Percentiles rank a stretch among this genome's conserved stretches.
These are phyloP conservation scores for Fusarium beomiforme DNA, from an alignment of 2,329 filamentous ascomycete species.

Conservation along the genomic window DNA sequence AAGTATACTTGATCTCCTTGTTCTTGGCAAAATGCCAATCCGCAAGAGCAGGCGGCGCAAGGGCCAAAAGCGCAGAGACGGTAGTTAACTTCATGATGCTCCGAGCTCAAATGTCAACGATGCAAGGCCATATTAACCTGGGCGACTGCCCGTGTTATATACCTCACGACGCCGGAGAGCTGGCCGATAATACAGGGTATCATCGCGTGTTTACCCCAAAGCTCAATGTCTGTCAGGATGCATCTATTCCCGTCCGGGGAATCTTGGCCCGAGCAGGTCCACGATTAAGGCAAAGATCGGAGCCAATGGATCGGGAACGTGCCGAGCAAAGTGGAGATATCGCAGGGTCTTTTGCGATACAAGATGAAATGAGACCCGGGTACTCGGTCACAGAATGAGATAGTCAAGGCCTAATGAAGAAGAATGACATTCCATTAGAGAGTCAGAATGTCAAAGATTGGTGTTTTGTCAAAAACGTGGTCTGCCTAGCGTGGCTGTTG, in stretches of 20 bases:
- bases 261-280: conserved; percentile 25
- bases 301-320: conserved; percentile 47
- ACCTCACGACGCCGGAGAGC: background rate
- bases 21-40: conserved; percentile 47
- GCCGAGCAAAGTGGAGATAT: conserved; percentile 22
- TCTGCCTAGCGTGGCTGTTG: background rate
- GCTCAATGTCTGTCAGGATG: background rate
- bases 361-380: background rate
- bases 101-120: background rate
- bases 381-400: conserved; percentile 27
- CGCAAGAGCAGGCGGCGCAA: conserved; percentile 44
- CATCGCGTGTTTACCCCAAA: conserved; percentile 17
- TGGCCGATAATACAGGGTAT: conserved; percentile 6
- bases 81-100: conserved; percentile 47
- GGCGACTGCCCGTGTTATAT: conserved; percentile 13
- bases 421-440: background rate
- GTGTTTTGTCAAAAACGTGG: background rate
- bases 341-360: background rate
- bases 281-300: conserved; percentile 14
- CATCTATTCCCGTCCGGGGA: conserved; percentile 8
- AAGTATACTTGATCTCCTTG: conserved; percentile 66
- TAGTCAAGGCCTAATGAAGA: background rate
- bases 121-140: background rate
- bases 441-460: background rate
- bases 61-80: conserved; percentile 44